phyloP scores from a whole-genome alignment of 805 yeast genomes.

The Nakazawaea populi region DNA sequence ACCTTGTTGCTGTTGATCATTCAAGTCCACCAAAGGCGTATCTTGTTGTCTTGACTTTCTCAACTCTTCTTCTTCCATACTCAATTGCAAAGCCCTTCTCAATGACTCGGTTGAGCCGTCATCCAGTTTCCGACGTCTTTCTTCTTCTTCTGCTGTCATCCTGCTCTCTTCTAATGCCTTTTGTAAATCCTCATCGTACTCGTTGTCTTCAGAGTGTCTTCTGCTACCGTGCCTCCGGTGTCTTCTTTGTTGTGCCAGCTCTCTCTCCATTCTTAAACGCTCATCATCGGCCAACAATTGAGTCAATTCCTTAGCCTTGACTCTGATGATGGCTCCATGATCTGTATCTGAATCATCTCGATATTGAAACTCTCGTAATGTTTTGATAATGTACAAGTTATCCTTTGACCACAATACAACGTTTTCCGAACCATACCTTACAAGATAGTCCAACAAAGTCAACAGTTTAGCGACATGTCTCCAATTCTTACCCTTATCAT shows the following conservation, averaged over 20 bases:
- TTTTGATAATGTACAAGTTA: slow-evolving; percentile 80
- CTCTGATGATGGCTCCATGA: slow-evolving; percentile 83
- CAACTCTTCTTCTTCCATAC: slow-evolving; percentile 75
- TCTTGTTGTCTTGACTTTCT: slow-evolving; percentile 35
- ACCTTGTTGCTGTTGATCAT: slow-evolving; percentile 36
- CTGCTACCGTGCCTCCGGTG: slow-evolving; percentile 25
- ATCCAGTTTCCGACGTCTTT: slow-evolving; percentile 41
- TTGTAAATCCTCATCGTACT: slow-evolving; percentile 70
- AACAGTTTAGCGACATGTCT: slow-evolving; percentile 90
- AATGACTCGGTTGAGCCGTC: slow-evolving; percentile 55
- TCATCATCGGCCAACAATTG: slow-evolving; percentile 78
- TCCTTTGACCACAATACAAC: slow-evolving; percentile 91
- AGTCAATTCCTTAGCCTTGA: slow-evolving; percentile 85
- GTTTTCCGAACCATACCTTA: slow-evolving; percentile 79
- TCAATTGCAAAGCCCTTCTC: slow-evolving; percentile 61
- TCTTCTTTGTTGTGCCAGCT: slow-evolving; percentile 24
- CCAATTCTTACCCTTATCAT: slow-evolving; percentile 97
- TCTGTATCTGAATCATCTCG: slow-evolving; percentile 73
- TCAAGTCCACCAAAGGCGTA: slow-evolving; percentile 48
- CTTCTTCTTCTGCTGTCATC: slow-evolving; percentile 81
- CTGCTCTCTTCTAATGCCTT: slow-evolving; percentile 77
- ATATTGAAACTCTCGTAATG: slow-evolving; percentile 84
- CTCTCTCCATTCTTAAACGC: slow-evolving; percentile 66
- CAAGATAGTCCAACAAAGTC: slow-evolving; percentile 82
- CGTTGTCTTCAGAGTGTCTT: slow-evolving; percentile 29